Conservation (phyloP, 306 rosid species). For the Lathyrus oleraceus region DNA sequence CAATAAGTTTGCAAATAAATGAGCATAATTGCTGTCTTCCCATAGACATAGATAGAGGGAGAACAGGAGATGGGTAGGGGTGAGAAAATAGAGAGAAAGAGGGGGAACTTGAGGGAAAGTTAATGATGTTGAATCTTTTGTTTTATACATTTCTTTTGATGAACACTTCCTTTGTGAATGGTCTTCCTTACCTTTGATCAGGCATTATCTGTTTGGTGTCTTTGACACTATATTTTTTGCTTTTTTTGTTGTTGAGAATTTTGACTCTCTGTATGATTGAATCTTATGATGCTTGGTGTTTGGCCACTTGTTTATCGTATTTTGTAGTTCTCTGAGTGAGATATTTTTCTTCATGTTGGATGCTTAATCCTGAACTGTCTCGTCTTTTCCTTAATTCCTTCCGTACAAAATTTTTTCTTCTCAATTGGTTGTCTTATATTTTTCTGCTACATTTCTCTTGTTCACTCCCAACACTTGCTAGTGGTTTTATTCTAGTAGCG, state of each 20-base stretch:
- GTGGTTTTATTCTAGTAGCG: background rate
- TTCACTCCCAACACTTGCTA: background rate
- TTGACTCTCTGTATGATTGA: constrained; percentile 7
- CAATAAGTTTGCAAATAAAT: constrained; percentile 19
- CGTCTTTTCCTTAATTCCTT: background rate
- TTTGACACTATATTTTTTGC: background rate
- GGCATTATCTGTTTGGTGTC: constrained; percentile 13
- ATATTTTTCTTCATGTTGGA: constrained; percentile 19
- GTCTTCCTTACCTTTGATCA: background rate
- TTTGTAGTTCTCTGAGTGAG: background rate
- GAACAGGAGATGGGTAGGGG: background rate
- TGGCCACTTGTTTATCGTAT: constrained; percentile 3
- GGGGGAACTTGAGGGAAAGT: background rate
- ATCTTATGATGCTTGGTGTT: constrained; percentile 7
- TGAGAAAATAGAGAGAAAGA: background rate
- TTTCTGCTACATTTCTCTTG: background rate
- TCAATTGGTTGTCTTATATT: background rate
- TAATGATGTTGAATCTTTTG: background rate
- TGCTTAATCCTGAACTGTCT: background rate
- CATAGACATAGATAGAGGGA: background rate
- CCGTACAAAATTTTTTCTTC: background rate
- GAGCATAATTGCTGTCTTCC: background rate
- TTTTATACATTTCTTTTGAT: background rate
- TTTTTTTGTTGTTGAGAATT: background rate
- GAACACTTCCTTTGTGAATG: constrained; percentile 4